phyloP scores from a whole-genome alignment of 2,329 filamentous ascomycete genomes.

The Fusarium odoratissimum region DNA sequence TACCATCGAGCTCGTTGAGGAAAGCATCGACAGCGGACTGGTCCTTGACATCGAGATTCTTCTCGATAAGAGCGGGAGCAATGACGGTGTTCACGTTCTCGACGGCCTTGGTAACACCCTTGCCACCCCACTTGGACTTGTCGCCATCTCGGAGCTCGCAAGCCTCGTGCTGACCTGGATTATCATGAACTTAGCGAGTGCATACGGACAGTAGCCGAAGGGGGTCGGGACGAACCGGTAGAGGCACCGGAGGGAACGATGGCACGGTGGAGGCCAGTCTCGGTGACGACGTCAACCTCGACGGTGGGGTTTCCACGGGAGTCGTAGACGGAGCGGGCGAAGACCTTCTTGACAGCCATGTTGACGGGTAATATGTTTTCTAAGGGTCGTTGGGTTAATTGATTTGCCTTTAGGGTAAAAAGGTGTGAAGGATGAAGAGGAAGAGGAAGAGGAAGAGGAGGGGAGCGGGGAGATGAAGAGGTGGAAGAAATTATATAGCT shows the following conservation, averaged over 20 bases:
- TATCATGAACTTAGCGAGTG: slow-evolving; percentile 46
- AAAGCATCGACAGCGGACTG: slow-evolving; percentile 86
- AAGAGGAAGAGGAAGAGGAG: slow-evolving; percentile 15
- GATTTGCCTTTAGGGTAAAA: slow-evolving; percentile 20
- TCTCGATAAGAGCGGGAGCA: slow-evolving; percentile 83
- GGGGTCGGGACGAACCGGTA: slow-evolving; percentile 73
- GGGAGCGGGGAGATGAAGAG: slow-evolving; percentile 22
- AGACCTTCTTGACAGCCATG: slow-evolving; percentile 92
- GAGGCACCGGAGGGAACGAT: slow-evolving; percentile 98
- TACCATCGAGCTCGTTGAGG: slow-evolving; percentile 86
- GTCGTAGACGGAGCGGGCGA: slow-evolving; percentile 97
- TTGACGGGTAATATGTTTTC: slow-evolving; percentile 54
- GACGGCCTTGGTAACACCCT: slow-evolving; percentile 88
- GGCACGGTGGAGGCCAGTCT: slow-evolving; percentile 95
- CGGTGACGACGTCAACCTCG: slow-evolving; percentile 96
- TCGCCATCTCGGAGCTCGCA: slow-evolving; percentile 92
- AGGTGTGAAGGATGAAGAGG: slow-evolving; percentile 11
- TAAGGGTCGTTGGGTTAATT: slow-evolving; percentile 40
- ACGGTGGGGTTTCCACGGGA: slow-evolving; percentile 98
- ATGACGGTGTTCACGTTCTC: slow-evolving; percentile 87
- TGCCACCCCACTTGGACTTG: slow-evolving; percentile 86
- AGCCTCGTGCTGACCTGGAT: slow-evolving; percentile 85
- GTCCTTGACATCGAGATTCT: slow-evolving; percentile 86
- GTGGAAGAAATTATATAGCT: slow-evolving; percentile 27
- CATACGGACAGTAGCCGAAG: slow-evolving; percentile 31